Evolutionary conservation across 2,329 filamentous ascomycete genomes (phyloP).

Genomic region (Aspergillus sp.): DNA sequence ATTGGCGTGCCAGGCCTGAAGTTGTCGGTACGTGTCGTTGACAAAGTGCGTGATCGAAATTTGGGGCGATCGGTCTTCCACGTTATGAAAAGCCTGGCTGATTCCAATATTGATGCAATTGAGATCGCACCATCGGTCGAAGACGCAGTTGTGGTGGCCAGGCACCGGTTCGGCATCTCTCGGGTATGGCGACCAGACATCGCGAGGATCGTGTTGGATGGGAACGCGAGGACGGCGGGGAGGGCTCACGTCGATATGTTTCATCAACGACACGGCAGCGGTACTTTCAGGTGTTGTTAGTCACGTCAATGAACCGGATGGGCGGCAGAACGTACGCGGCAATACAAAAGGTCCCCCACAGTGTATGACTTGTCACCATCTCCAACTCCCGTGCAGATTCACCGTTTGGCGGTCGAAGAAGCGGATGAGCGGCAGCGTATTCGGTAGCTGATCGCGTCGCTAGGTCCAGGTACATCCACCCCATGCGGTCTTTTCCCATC

Average conservation of each 20-base stretch:
- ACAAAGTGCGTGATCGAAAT: constrained; percentile 14
- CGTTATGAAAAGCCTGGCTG: constrained; percentile 17
- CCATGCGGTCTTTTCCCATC: constrained; percentile 32
- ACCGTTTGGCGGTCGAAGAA: constrained; percentile 9
- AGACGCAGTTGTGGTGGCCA: constrained; percentile 22
- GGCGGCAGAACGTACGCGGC: constrained; percentile 10
- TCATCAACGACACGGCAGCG: constrained; percentile 20
- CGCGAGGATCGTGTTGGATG: constrained; percentile 12
- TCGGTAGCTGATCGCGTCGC: constrained; percentile 23
- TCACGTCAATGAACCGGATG: background rate
- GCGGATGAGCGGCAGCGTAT: constrained; percentile 16
- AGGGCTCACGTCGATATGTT: constrained; percentile 18
- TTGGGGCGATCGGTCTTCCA: constrained; percentile 11
- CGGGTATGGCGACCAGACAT: constrained; percentile 28
- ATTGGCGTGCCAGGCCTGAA: constrained; percentile 25
- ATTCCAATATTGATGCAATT: constrained; percentile 21
- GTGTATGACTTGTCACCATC: constrained; percentile 17
- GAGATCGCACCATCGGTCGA: constrained; percentile 27
- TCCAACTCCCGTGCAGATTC: constrained; percentile 10
- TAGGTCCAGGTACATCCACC: constrained; percentile 27
- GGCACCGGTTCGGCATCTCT: constrained; percentile 13
- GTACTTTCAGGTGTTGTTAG: constrained; percentile 10
- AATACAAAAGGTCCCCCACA: constrained; percentile 22
- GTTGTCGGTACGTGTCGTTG: constrained; percentile 18
- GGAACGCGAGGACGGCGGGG: constrained; percentile 13